A percentile compares a stretch with the other conserved stretches of the same genome.
Evolutionary conservation across 2,329 filamentous ascomycete species (phyloP).

Genomic region (Diaporthe sp.): DNA sequence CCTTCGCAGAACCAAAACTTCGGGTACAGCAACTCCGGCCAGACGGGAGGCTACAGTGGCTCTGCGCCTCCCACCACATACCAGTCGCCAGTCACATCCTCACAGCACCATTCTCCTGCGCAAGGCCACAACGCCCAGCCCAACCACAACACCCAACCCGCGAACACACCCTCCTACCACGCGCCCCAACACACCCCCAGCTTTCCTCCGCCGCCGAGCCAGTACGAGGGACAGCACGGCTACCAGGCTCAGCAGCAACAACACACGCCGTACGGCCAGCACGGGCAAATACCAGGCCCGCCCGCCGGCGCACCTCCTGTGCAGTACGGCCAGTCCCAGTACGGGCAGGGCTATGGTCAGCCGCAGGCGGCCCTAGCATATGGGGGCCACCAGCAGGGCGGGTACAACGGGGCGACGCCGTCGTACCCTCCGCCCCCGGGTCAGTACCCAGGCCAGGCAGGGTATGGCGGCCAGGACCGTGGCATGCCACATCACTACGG

Average conservation of each 20-base stretch:
- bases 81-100: conserved; percentile 47
- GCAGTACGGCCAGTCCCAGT: conserved; percentile 34
- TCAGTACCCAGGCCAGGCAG: conserved; percentile 39
- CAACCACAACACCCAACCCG: conserved; percentile 39
- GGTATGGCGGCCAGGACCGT: conserved; percentile 30
- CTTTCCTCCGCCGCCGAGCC: conserved; percentile 29
- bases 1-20: conserved; percentile 58
- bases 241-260: conserved; percentile 24
- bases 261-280: conserved; percentile 37
- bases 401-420: conserved; percentile 36
- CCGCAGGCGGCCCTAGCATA: conserved; percentile 26
- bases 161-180: conserved; percentile 34
- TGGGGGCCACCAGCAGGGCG: conserved; percentile 35
- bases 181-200: conserved; percentile 42
- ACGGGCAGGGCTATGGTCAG: conserved; percentile 22
- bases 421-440: conserved; percentile 41
- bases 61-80: conserved; percentile 72
- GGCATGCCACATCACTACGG: conserved; percentile 30
- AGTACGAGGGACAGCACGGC: conserved; percentile 34
- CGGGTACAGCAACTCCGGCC: conserved; percentile 69
- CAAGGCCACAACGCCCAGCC: conserved; percentile 44
- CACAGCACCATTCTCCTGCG: conserved; percentile 42
- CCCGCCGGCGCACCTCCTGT: conserved; percentile 39
- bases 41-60: conserved; percentile 68
- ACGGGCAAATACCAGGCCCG: conserved; percentile 34